phyloP scores from a whole-genome alignment of 352 stramenopile species.

The Phytophthora vignae region DNA sequence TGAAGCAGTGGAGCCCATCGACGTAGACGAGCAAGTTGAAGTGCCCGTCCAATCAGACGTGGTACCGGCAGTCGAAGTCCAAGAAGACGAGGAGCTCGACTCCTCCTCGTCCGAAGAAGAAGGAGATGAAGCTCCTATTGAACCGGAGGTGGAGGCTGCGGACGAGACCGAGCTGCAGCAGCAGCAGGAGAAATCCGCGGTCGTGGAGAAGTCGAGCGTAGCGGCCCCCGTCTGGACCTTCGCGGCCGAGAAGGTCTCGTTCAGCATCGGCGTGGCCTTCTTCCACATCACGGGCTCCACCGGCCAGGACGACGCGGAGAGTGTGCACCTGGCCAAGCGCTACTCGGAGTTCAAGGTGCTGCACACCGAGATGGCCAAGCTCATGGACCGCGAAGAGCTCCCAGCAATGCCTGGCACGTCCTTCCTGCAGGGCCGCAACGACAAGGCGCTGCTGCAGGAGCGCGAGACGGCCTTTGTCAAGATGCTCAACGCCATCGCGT shows the following conservation, averaged over 20 bases:
- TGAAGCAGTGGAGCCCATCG: constrained; percentile 8
- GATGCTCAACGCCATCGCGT: constrained; percentile 72
- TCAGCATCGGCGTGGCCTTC: constrained; percentile 46
- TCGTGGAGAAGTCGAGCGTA: constrained; percentile 27
- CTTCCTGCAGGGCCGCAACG: constrained; percentile 57
- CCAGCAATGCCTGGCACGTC: constrained; percentile 58
- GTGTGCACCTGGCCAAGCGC: constrained; percentile 60
- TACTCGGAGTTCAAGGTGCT: constrained; percentile 85
- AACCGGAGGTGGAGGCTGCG: constrained; percentile 26
- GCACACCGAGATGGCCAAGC: constrained; percentile 56
- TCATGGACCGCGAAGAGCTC: constrained; percentile 68
- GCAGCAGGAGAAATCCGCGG: constrained; percentile 9
- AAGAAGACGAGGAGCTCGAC: background rate
- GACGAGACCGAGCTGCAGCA: constrained; percentile 16
- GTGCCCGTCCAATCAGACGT: background rate
- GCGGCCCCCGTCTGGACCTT: constrained; percentile 36
- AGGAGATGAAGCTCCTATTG: constrained; percentile 9
- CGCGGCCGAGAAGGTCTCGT: constrained; percentile 48
- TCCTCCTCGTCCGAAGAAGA: background rate
- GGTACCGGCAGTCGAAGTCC: background rate
- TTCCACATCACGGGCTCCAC: constrained; percentile 61
- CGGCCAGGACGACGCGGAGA: constrained; percentile 39
- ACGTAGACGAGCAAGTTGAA: background rate
- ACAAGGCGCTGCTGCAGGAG: constrained; percentile 61
- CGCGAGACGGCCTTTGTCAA: constrained; percentile 63